Conservation (phyloP, 1,284 basidiomycete genomes). For the Ustilago nuda region DNA sequence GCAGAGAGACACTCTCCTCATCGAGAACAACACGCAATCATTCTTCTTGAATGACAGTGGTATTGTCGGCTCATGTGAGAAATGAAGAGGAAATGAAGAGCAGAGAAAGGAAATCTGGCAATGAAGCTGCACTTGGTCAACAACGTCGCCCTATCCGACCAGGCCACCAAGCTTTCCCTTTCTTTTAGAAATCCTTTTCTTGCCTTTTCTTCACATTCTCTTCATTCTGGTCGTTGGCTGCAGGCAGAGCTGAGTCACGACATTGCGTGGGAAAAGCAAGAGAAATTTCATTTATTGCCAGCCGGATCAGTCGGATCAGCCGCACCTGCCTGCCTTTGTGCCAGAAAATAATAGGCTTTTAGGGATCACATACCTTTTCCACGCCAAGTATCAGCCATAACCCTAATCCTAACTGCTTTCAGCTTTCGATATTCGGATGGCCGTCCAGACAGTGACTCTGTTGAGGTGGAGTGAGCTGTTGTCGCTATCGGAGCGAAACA, state of each 20-base stretch:
- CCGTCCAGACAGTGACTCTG: background rate
- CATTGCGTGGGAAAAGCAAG: background rate
- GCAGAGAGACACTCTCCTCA: background rate
- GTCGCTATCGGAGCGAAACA: no score
- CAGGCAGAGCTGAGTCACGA: conserved; percentile 1
- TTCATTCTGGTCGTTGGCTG: background rate
- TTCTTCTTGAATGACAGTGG: background rate
- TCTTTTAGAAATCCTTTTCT: background rate
- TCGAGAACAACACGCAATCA: background rate
- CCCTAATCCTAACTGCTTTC: background rate
- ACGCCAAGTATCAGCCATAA: conserved; percentile 3
- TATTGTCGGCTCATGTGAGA: conserved; percentile 1
- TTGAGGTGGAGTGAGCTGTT: no score
- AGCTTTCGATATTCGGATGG: background rate
- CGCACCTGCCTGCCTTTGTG: no score
- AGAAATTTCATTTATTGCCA: no score
- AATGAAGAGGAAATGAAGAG: background rate
- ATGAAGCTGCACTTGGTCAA: no score
- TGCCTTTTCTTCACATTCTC: background rate
- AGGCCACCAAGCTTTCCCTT: background rate
- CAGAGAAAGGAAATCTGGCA: background rate
- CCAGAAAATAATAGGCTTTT: background rate
- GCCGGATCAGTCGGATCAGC: no score
- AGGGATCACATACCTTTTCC: conserved; percentile 1
- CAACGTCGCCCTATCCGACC: background rate